Evolutionary conservation across 495 filamentous ascomycete species (phyloP), one percentile per base, ranked within the genome.

Genomic region (Lindgomyces ingoldianus): DNA sequence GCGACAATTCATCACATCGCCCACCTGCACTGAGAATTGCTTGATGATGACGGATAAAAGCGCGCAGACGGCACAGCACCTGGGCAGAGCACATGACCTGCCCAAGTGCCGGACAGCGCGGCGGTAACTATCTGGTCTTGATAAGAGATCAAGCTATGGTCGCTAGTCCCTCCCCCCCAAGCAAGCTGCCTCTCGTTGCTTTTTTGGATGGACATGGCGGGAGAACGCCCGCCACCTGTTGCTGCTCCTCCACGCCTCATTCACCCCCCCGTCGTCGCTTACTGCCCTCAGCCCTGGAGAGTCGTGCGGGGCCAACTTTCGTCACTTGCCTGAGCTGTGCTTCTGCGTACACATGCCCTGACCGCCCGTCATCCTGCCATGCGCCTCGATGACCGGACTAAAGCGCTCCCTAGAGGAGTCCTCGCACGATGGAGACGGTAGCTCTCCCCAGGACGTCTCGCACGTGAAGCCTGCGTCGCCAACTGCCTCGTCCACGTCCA

Each of bases 381-480:
- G 61, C 55, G 62, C 62, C 57, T 52, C 51, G 62, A 65, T 65
- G 62, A 69, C 62, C 54, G 60, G 65, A 36, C 65, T 68, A 46
- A 68, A 68, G 58, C 65, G 65, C 54, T 62, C 65, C 55, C 41
- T 64, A 33, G 65, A 68, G 54, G 65, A 68, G 44, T 57, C 63
- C 24, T 67, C 64, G n/a, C 19, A 9, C 36, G 9, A 55, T 62
- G 57, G 49, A 12, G 65, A 68, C 60, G 54, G 30, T 22, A 21
- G 24, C 65, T 60, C 60, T n/a, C 65, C 65, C 30, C 54, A 54
- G 22, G 60, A 68, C 16, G 44, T 44, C 19, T 30, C 55, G 25
- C 53, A 33, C 47, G 48, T 24, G 19, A 69, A 69, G 45, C 62
- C 67, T 24, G 29, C 65, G 26, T 65, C 63, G 59, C 68, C 68